Conservation (phyloP, 352 stramenopile species). For the Phytophthora ohioensis region DNA sequence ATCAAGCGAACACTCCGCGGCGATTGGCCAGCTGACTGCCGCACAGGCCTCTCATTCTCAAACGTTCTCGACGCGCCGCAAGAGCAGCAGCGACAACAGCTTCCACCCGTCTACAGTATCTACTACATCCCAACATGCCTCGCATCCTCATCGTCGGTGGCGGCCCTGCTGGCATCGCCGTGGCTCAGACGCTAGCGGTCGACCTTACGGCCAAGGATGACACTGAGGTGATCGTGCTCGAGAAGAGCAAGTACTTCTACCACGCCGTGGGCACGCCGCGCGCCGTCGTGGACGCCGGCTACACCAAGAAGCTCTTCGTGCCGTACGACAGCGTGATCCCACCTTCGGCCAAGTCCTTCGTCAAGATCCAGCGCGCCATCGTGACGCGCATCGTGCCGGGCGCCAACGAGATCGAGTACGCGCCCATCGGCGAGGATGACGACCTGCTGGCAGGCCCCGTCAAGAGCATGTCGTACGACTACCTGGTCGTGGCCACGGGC, state of each 20-base stretch:
- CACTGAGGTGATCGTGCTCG: slow-evolving; percentile 54
- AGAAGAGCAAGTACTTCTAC: slow-evolving; percentile 68
- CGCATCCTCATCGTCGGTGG: slow-evolving; percentile 66
- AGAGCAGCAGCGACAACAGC: slow-evolving; percentile 1
- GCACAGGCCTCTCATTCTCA: too few species aligned
- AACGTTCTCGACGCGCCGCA: not conserved
- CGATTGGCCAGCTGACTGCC: too few species aligned
- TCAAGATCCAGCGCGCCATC: slow-evolving; percentile 50
- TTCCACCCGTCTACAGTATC: not conserved
- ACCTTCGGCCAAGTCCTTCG: slow-evolving; percentile 38
- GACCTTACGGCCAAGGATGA: slow-evolving; percentile 46
- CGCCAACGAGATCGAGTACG: slow-evolving; percentile 51
- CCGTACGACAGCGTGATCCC: slow-evolving; percentile 62
- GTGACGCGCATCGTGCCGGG: slow-evolving; percentile 45
- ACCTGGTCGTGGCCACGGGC: slow-evolving; percentile 66
- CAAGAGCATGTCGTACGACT: slow-evolving; percentile 62
- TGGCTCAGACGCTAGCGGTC: slow-evolving; percentile 48
- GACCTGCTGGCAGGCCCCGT: slow-evolving; percentile 34
- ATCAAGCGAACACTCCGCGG: too few species aligned
- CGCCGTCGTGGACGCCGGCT: slow-evolving; percentile 52
- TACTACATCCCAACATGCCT: slow-evolving; percentile 31
- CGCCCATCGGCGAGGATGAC: slow-evolving; percentile 41
- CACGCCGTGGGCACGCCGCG: slow-evolving; percentile 55
- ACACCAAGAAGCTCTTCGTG: slow-evolving; percentile 63
- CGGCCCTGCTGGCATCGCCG: slow-evolving; percentile 53